phyloP scores from a whole-genome alignment of 1,139 yeast genomes.

The Taphrina betulina region DNA sequence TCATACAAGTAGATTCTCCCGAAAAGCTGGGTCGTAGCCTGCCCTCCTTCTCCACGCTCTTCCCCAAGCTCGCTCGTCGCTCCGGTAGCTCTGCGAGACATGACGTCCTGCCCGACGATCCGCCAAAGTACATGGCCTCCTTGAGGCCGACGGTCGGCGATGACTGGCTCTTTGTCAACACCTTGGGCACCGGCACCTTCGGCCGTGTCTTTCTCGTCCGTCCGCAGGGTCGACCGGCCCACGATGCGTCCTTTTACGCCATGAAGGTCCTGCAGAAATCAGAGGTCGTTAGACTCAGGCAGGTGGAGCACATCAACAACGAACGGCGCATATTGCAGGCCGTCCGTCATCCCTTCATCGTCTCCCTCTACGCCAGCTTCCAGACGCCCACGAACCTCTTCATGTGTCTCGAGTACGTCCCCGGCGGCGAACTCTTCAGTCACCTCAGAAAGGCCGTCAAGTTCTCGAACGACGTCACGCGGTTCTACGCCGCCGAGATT shows the following conservation, averaged over 20 bases:
- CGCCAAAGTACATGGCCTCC: background rate
- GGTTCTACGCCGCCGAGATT: constrained; percentile 95
- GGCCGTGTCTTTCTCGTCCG: constrained; percentile 31
- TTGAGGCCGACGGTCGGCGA: constrained; percentile 20
- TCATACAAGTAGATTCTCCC: too few relatives aligned
- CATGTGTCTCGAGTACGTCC: constrained; percentile 97
- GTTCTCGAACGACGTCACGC: constrained; percentile 72
- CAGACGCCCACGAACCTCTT: constrained; percentile 96
- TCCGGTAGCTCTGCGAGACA: background rate
- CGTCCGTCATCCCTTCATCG: constrained; percentile 84
- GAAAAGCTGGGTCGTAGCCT: constrained; percentile 6
- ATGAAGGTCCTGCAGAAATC: constrained; percentile 89
- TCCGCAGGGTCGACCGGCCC: constrained; percentile 5
- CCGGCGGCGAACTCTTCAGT: constrained; percentile 99
- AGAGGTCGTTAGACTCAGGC: constrained; percentile 87
- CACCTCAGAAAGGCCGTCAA: constrained; percentile 92
- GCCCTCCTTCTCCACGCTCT: constrained; percentile 21
- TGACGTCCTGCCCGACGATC: background rate
- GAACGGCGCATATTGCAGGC: constrained; percentile 75
- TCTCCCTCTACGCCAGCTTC: constrained; percentile 88
- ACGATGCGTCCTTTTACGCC: constrained; percentile 49
- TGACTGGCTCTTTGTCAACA: constrained; percentile 26
- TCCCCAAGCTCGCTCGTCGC: constrained; percentile 9
- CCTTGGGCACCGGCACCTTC: constrained; percentile 33
- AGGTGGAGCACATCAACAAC: constrained; percentile 92